Base-by-base conservation (phyloP, 371 early-diverging fungal species). In the Syncephalastrum racemosum region DNA sequence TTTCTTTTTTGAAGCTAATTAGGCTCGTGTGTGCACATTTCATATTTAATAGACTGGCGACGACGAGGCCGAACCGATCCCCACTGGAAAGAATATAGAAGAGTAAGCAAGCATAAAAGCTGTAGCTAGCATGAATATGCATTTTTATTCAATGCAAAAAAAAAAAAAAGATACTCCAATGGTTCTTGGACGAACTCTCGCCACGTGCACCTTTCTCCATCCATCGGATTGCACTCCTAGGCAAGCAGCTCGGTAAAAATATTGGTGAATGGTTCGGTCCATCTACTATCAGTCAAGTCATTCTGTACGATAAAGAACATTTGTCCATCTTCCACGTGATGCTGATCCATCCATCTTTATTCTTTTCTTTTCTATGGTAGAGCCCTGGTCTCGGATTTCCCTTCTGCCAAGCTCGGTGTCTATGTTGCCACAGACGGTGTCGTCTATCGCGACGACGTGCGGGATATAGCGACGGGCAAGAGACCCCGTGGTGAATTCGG, bases 231-330 rank as follows among this genome's bases (percentile, higher is more conserved):
- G 93, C 94, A 1, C 67, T 88, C n/a, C 68, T 90, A 3, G 98
- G 96, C 7, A 81, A 81, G 53, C 88, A 91, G 60, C 81, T 86
- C 20, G 94, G 90, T 39, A 96, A 93, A 61, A 83, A 89, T 47
- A 90, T 95, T 58, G 97, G 98, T 31, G 88, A 95, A 73, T 98
- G 98, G 98, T 97, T 95, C 77, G 96, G 96, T 0, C 98, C 98
- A 0, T 83, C 83, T 15, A 96, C 94, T 4, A 93, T 94, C 16
- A 90, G 95, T n/a, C 89, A 90, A 52, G 93, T 93, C 25, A 82
- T 93, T 4, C 86, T 86, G 88, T 91, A 86, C 60, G 80, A 31
- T 10, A 31, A 0, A 31, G 10, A 67, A 18, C 51, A 12, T 13
- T 36, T 22, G 24, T 15, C 4, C 25, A 19, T 27, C 14, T 12